Conservation (phyloP, 768 basidiomycete species). For the Boletus sp. region DNA sequence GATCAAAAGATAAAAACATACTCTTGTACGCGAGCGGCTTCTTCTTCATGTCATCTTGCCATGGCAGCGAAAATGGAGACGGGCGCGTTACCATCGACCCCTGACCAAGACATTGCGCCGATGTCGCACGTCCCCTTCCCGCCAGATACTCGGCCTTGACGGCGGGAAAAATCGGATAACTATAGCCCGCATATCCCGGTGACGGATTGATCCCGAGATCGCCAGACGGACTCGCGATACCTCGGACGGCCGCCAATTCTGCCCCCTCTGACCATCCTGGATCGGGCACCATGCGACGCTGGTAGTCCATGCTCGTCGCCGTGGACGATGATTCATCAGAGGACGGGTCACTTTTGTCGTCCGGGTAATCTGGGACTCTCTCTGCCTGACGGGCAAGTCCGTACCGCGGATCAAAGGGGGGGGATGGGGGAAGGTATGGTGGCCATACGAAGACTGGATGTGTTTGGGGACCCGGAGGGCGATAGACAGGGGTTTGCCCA, state of each 20-base stretch:
- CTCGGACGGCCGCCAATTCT: slow-evolving; percentile 1
- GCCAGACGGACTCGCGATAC: slow-evolving; percentile 3
- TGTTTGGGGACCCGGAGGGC: slow-evolving; percentile 10
- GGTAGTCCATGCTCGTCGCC: slow-evolving; percentile 9
- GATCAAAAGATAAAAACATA: slow-evolving; percentile 6
- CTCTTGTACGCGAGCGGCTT: slow-evolving; percentile 29
- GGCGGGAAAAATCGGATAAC: slow-evolving; percentile 15
- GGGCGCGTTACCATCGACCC: neutral
- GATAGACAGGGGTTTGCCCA: slow-evolving; percentile 19
- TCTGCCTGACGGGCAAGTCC: slow-evolving; percentile 8
- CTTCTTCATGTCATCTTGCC: slow-evolving; percentile 17
- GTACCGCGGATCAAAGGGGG: slow-evolving; percentile 17
- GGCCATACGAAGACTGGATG: slow-evolving; percentile 23
- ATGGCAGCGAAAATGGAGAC: neutral
- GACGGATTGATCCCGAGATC: slow-evolving; percentile 12
- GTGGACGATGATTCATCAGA: slow-evolving; percentile 22
- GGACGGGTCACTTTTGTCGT: slow-evolving; percentile 27
- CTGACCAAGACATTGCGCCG: slow-evolving; percentile 4
- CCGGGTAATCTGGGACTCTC: slow-evolving; percentile 14
- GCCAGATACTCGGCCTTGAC: slow-evolving; percentile 6
- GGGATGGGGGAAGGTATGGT: slow-evolving; percentile 30
- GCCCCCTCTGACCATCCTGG: neutral
- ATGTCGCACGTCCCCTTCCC: slow-evolving; percentile 7
- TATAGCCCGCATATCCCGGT: slow-evolving; percentile 7
- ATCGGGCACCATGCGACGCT: slow-evolving; percentile 5